Base-by-base conservation (phyloP, 2,329 filamentous ascomycete species). In the Cladosporium halotolerans region DNA sequence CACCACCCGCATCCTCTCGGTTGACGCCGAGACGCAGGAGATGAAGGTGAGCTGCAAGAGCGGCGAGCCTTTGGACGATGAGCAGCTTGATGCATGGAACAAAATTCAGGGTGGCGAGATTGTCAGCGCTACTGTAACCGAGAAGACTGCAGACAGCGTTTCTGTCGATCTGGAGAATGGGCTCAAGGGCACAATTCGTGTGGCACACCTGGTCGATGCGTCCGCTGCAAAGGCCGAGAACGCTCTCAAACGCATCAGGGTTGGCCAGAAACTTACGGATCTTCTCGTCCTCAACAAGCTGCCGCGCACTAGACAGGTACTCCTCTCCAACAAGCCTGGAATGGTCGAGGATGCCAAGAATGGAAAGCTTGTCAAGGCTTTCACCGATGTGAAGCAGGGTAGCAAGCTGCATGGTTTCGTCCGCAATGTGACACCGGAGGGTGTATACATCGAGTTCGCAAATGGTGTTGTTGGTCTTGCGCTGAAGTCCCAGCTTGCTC, bases 31-130 rank as follows among this genome's bases (percentile, higher is more conserved):
- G 54, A 76, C 80, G 38, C 78, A 79, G 56, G 85, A 86, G 60
- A 80, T 99, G 59, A 82, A 89, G 36, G 88, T 99, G 4, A 95
- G 92, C 16, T 99, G 93, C 78, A 96, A 95, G 71, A 90, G 96
- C 61, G 88, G 88, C 8, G 82, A 84, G 23, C 82, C 82, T 0
- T 89, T 93, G 63, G 86, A 87, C 9, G 84, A 88, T 38, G 86
- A 88, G 64, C 88, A 93, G 65, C 81, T 82, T 55, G 72, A 74
- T 40, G 86, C 86, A 1, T 82, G 95, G 62, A 84, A 87, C 64
- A 81, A 81, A 39, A 76, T 97, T 18, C 79, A 83, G 56, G 74
- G 88, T 39, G 91, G 92, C 34, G 78, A 85, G 50, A 66, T 92
- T 40, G 86, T 96, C 9, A 82, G 83, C 33, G 93, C 85, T 45